Evolutionary conservation across 257 asterid species (phyloP).

Genomic region (Capsicum rhomboideum): DNA sequence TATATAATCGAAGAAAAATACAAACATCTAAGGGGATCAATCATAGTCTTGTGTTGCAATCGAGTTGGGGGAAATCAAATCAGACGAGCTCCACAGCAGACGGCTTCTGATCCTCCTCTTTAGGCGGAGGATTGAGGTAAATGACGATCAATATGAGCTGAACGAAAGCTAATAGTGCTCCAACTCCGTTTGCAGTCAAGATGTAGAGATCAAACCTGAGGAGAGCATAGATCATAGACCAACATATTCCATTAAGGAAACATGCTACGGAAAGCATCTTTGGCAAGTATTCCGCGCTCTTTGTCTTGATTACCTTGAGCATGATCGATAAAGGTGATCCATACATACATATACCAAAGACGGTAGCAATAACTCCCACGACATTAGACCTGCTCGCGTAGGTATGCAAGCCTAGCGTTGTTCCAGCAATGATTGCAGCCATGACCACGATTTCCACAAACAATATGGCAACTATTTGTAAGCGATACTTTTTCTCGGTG

Average conservation of each 20-base stretch:
- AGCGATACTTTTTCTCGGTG: conserved; percentile 20
- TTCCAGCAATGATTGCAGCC: conserved; percentile 11
- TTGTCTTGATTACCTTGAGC: conserved; percentile 23
- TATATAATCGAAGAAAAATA: too few relatives aligned
- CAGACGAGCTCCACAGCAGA: background rate
- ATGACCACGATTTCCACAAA: conserved; percentile 10
- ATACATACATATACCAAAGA: conserved; percentile 51
- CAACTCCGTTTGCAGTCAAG: conserved; percentile 43
- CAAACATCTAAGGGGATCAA: too few relatives aligned
- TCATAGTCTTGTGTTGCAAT: too few relatives aligned
- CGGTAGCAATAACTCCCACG: conserved; percentile 35
- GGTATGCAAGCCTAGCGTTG: conserved; percentile 26
- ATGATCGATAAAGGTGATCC: conserved; percentile 50
- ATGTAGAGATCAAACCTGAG: conserved; percentile 43
- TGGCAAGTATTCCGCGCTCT: conserved; percentile 55
- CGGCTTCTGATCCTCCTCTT: background rate
- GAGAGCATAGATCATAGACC: conserved; percentile 47
- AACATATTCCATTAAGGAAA: conserved; percentile 36
- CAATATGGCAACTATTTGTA: conserved; percentile 5
- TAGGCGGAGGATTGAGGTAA: background rate
- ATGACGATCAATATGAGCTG: conserved; percentile 26
- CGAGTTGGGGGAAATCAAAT: background rate
- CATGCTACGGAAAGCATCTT: conserved; percentile 46
- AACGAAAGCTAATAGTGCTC: conserved; percentile 21
- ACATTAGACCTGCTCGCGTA: conserved; percentile 24